A percentile compares a stretch with the other conserved stretches of the same genome.
Evolutionary conservation across 192 early-diverging fungal species (phyloP).

Genomic region (Ramicandelaber brevisporus): DNA sequence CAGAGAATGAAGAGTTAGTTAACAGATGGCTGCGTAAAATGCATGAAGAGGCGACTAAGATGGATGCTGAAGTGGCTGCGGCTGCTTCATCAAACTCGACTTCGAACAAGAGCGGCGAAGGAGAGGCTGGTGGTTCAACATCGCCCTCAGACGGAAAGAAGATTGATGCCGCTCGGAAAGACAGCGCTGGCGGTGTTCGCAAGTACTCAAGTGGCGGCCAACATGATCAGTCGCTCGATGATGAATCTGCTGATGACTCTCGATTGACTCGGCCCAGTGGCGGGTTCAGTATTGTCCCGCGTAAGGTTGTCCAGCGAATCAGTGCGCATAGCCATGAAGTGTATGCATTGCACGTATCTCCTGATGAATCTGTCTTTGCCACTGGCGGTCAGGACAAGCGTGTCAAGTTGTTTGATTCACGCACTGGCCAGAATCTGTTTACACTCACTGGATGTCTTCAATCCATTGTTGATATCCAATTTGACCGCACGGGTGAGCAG

Average conservation of each 20-base stretch:
- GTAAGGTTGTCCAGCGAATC: constrained; percentile 3
- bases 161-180: no score
- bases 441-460: constrained; percentile 50
- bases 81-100: no score
- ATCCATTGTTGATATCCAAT: constrained; percentile 20
- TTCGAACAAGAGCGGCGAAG: no score
- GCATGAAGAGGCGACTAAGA: constrained; percentile 67
- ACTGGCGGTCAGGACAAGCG: constrained; percentile 62
- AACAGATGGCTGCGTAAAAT: constrained; percentile 78
- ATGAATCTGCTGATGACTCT: no score
- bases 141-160: no score
- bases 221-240: no score
- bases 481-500: constrained; percentile 37
- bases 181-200: no score
- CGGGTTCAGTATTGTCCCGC: not conserved
- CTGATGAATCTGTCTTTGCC: constrained; percentile 38
- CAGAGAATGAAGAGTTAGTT: constrained; percentile 68
- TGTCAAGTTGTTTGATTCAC: constrained; percentile 50
- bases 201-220: no score
- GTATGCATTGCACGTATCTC: constrained; percentile 47
- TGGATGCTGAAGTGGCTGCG: no score
- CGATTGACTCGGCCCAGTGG: no score
- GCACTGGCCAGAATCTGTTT: constrained; percentile 28
- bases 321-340: constrained; percentile 34
- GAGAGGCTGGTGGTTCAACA: no score